Percentiles rank a stretch among this genome's conserved stretches.
These are phyloP conservation scores for Aspergillus chevalieri DNA, from an alignment of 2,329 filamentous ascomycete species.

Conservation along the genomic window DNA sequence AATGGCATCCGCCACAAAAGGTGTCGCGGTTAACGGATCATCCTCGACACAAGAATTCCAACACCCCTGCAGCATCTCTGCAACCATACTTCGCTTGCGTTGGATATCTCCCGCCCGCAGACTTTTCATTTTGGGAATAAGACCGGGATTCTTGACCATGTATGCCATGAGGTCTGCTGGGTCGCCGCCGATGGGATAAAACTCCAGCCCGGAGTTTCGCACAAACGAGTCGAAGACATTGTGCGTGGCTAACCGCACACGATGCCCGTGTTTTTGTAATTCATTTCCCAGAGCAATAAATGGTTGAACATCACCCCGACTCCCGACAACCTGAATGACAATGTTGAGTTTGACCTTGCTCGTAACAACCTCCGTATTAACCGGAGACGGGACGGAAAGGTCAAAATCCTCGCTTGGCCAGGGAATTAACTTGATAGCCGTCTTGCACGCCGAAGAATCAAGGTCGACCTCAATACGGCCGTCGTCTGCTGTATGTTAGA, in stretches of 20 bases:
- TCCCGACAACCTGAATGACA: conserved; percentile 54
- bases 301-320: conserved; percentile 53
- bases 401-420: conserved; percentile 6
- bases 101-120: conserved; percentile 30
- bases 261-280: conserved; percentile 47
- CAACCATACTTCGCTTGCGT: conserved; percentile 27
- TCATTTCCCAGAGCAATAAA: conserved; percentile 53
- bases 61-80: conserved; percentile 34
- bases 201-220: conserved; percentile 48
- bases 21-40: conserved; percentile 23
- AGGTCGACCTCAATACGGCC: conserved; percentile 18
- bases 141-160: conserved; percentile 46
- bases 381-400: conserved; percentile 11
- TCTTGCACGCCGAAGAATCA: conserved; percentile 11
- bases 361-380: conserved; percentile 5
- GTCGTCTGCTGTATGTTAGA: conserved; percentile 9
- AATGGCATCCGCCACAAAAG: conserved; percentile 51
- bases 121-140: conserved; percentile 35
- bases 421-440: conserved; percentile 10
- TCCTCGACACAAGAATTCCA: conserved; percentile 36
- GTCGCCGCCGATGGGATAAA: conserved; percentile 54
- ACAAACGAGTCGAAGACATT: conserved; percentile 51
- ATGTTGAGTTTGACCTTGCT: conserved; percentile 41
- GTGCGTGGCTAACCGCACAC: conserved; percentile 55
- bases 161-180: conserved; percentile 49